These are phyloP conservation scores for Pythium phragmitis DNA, from an alignment of 352 stramenopile species.

Conservation along the genomic window DNA sequence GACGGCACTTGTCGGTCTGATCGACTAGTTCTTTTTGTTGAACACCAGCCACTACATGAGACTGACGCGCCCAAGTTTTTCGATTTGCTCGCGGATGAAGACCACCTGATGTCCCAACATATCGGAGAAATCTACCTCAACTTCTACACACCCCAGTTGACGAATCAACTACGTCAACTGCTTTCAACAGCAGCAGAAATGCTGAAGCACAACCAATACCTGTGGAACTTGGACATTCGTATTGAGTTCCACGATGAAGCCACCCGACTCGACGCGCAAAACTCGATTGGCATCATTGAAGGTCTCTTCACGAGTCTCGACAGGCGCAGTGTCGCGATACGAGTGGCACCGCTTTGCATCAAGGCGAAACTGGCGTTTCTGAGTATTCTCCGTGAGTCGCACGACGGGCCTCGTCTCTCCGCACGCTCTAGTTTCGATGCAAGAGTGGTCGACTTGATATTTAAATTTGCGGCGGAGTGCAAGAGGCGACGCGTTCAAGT, in stretches of 20 bases:
- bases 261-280: too few relatives aligned
- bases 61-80: too few relatives aligned
- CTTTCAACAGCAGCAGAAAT: not conserved
- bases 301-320: not conserved
- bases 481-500: not conserved
- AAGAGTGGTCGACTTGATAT: not conserved
- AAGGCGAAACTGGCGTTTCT: not conserved
- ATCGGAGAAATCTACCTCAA: too few relatives aligned
- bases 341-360: not conserved
- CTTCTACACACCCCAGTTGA: too few relatives aligned
- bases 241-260: not conserved
- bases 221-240: not conserved
- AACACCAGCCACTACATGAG: too few relatives aligned
- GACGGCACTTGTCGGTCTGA: too few relatives aligned
- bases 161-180: too few relatives aligned
- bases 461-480: constrained; percentile 7
- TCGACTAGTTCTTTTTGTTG: too few relatives aligned
- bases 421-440: not conserved
- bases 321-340: not conserved
- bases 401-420: too few relatives aligned
- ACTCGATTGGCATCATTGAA: not conserved
- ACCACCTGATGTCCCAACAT: too few relatives aligned
- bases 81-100: too few relatives aligned
- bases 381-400: not conserved
- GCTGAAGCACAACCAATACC: not conserved